Evolutionary conservation across 352 stramenopile genomes (phyloP), one percentile per base, ranked within the genome.

Genomic region (Pythium insidiosum): DNA sequence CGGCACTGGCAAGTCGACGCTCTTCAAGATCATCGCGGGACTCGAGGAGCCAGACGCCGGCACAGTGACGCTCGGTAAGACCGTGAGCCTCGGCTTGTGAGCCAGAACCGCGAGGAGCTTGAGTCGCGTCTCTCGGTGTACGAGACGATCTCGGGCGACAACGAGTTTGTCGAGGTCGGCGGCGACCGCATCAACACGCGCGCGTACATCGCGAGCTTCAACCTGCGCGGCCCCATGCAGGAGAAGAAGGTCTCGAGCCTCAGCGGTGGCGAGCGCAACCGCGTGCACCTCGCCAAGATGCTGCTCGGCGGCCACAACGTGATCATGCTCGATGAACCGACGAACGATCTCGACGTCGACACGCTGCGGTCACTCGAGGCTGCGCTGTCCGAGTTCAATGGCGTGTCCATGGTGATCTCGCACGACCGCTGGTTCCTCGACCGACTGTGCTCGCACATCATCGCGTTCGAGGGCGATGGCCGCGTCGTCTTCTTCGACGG

Each of bases 371-470:
- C 86, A 46, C 71, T 97, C 19, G 79, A 96, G 45, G 62, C 75
- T 6, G 91, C 89, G 58, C 72, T 97, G 0, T 59, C 61, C 15
- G 61, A 88, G 9, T 97, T 95, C 45, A 71, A 80, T 39, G 90
- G 97, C 48, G 97, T 96, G 16, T 82, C 92, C 12, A 83, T 97
- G 56, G 80, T 98, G 3, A 96, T 99, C 37, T 97, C 84, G 36
- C 95, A 98, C 67, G 95, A 98, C 64, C 81, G 95, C 26, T 92
- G 80, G 51, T 98, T 99, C 64, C 65, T 99, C 22, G 97, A 98
- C 58, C 82, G 82, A 42, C 90, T 92, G 53, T 89, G 78, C 50
- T 88, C 79, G 38, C 82, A 94, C 61, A 91, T 92, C 52, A 68
- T 94, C 37, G 63, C 82, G 43, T 94, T 90, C 39, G 82, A 94